These are phyloP conservation scores for Escovopsis sp. DNA, from an alignment of 2,329 filamentous ascomycete species.

Conservation along the genomic window DNA sequence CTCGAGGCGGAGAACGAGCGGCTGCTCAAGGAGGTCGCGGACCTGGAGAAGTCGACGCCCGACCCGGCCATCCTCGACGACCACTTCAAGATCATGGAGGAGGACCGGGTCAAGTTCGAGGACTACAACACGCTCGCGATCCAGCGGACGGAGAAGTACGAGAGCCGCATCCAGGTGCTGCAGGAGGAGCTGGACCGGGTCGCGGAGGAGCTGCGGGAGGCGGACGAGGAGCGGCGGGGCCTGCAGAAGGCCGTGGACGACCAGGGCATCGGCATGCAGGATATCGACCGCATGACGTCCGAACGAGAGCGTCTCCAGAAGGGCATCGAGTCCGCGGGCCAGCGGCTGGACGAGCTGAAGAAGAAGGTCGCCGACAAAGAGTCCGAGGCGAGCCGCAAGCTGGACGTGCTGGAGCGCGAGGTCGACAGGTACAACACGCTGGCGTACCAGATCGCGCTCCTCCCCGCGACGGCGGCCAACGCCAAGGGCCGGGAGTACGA, in stretches of 20 bases:
- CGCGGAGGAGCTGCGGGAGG: conserved; percentile 56
- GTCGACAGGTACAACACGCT: conserved; percentile 88
- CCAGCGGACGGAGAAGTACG: conserved; percentile 78
- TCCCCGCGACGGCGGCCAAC: conserved; percentile 70
- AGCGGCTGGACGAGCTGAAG: conserved; percentile 72
- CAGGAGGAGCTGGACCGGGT: conserved; percentile 75
- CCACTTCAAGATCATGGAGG: conserved; percentile 83
- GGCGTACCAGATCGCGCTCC: conserved; percentile 84
- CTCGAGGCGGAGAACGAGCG: conserved; percentile 76
- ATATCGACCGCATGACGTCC: conserved; percentile 97
- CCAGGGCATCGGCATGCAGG: conserved; percentile 89
- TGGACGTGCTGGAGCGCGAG: conserved; percentile 82
- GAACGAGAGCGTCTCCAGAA: conserved; percentile 89
- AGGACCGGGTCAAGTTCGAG: conserved; percentile 89
- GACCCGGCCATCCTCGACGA: conserved; percentile 74
- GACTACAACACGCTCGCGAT: conserved; percentile 79
- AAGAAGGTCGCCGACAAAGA: conserved; percentile 74
- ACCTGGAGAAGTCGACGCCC: conserved; percentile 73
- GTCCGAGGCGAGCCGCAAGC: conserved; percentile 64
- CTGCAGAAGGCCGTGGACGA: conserved; percentile 80
- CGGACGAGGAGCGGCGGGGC: conserved; percentile 64
- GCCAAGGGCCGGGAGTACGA: conserved; percentile 78
- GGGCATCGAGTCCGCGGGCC: conserved; percentile 61
- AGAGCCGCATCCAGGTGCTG: conserved; percentile 63
- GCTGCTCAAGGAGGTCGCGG: conserved; percentile 72